Base-by-base conservation (phyloP, 768 basidiomycete species). In the Melanogaster broomeanus region DNA sequence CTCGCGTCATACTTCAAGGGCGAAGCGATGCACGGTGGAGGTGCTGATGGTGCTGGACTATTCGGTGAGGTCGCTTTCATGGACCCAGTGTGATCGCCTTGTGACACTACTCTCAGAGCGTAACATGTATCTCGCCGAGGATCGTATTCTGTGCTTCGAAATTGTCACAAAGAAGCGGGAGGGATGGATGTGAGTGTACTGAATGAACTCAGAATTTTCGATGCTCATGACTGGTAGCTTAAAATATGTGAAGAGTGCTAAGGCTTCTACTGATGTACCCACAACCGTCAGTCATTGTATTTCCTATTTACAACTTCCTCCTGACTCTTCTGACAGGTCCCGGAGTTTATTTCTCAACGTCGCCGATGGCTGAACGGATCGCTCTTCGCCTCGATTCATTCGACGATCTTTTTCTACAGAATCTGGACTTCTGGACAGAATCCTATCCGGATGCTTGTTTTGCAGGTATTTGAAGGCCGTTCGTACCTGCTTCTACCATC, bases 231-330 rank as follows among this genome's bases (percentile, higher is more conserved):
- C 25, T 43, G 30, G 43, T 55, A 90, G 88, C 15, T 72, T 92
- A 60, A 87, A 85, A 69, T 95, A 93, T 64, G 93, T 95, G 69
- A 93, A 93, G 78, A 89, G 84, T 61, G 95, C 95, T 15, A 93
- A 95, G 59, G 95, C 93, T 0, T 81, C 93, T 38, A 98, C 95
- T n/a, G 95, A 98, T 72, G 94, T 96, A 4, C 95, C 95, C 28
- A 88, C 92, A 33, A 79, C 84, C 18, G 85, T 84, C 42, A 51
- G 75, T 64, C 18, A 40, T 39, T 31, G 47, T 21, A 3, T n/a
- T 6, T 49, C 42, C 2, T 15, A 11, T 25, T 21, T 6, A 2
- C 35, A 22, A 13, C 30, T 21, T 41, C 8, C 27, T 42, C 16
- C 48, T 54, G 42, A 58, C 28, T 12, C 4, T 47, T 42, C 6